Evolutionary conservation across 2,329 filamentous ascomycete species (phyloP), one percentile per base, ranked within the genome.

Genomic region (Dryadomyces quercus-mongolicae): DNA sequence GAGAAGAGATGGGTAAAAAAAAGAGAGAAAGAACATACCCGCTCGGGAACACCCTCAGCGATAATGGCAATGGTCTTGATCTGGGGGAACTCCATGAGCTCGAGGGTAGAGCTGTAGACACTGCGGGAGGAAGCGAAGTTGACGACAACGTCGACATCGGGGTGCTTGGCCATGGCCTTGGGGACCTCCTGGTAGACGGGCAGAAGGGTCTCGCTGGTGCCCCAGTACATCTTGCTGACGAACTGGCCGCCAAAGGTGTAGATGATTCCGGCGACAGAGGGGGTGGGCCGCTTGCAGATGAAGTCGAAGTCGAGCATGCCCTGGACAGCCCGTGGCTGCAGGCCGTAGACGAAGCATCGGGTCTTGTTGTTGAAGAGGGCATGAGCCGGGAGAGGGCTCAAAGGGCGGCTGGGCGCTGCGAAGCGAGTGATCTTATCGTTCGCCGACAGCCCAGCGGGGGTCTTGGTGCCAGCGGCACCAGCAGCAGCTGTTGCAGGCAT

Each of bases 221-320:
- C 93, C 93, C 93, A 98, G 87, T 98, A 98, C 93, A 98, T 97
- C 85, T 98, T 98, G 85, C 90, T 96, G 70, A 98, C 93, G 84
- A 98, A 98, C 76, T 98, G 93, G 63, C 93, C 93, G 71, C 93
- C 93, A 69, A 98, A 98, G 65, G 93, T 96, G 81, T 98, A 98
- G 81, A 98, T 97, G 75, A 98, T 97, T 70, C 91, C 93, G 62
- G 93, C 93, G 56, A 98, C 93, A 56, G 93, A 98, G 61, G 93
- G 93, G 57, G 88, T 94, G 70, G 84, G 81, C 67, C 93, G 88
- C 84, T 97, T 97, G 90, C 93, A 98, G 77, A 98, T 98, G 82
- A 97, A 98, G 80, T 98, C 93, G 72, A 98, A 98, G 74, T 98
- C 93, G 70, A 98, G 87, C 86, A 91, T 91, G 70, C 86, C 86